phyloP scores from a whole-genome alignment of 2,329 filamentous ascomycete genomes.

The Penicillium sp. region DNA sequence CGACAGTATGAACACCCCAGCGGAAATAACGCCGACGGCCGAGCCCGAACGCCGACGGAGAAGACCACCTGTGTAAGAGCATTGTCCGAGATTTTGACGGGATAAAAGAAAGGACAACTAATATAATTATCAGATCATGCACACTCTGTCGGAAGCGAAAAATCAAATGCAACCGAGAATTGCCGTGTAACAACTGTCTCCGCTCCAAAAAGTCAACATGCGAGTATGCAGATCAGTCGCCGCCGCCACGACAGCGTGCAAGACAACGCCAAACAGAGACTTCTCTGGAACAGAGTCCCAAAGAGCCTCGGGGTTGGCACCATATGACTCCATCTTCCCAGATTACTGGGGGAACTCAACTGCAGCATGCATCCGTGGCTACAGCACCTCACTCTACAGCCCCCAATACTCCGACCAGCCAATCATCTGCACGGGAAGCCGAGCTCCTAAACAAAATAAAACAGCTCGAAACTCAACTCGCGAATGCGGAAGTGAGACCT shows the following conservation, averaged over 20 bases:
- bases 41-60: slow-evolving; percentile 40
- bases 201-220: slow-evolving; percentile 36
- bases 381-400: slow-evolving; percentile 9
- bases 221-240: slow-evolving; percentile 12
- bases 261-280: neutral
- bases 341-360: neutral
- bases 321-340: neutral
- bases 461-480: slow-evolving; percentile 48
- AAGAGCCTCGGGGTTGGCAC: neutral
- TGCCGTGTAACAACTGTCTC: slow-evolving; percentile 62
- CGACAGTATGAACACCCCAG: neutral
- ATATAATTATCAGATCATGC: slow-evolving; percentile 48
- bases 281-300: neutral
- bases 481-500: slow-evolving; percentile 23
- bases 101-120: slow-evolving; percentile 1
- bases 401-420: slow-evolving; percentile 24
- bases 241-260: slow-evolving; percentile 3
- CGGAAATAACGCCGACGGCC: slow-evolving; percentile 15
- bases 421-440: slow-evolving; percentile 31
- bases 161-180: slow-evolving; percentile 60
- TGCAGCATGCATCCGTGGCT: slow-evolving; percentile 7
- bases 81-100: neutral
- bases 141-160: slow-evolving; percentile 61
- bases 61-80: slow-evolving; percentile 47
- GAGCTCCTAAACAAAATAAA: slow-evolving; percentile 44